Evolutionary conservation across 23 red algal genomes (phyloP), one percentile per base, ranked within the genome.

Genomic region (Chondrus crispus): DNA sequence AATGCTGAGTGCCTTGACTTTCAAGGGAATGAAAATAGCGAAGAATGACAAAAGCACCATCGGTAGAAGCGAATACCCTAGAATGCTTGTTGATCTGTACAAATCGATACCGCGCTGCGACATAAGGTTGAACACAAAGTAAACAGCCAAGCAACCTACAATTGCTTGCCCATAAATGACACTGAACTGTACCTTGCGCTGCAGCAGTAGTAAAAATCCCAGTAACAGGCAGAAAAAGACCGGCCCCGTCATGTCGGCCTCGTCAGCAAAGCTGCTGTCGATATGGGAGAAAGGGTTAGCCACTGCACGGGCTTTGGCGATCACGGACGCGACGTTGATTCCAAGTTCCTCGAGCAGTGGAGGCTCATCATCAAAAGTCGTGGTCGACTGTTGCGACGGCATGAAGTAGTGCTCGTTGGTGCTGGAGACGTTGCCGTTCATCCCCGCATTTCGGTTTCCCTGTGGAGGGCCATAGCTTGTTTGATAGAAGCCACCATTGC

Each of bases 171-270:
- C 94, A 85, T 99, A 99, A 28, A 99, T 99, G 41, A 96, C 85
- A 11, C 97, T 91, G 88, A 99, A 99, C 35, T 96, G 94, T 49
- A 99, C 91, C 88, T 99, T 96, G 2, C 97, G 85, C 19, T 88
- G 87, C 38, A 99, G 80, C 20, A 96, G 80, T 22, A 99, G 87
- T 30, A 94, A 75, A 46, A 96, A 84, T 14, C 97, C 97, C 20
- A 99, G 85, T 46, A 96, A 26, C 24, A 99, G 91, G 40, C 93
- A 95, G 40, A 96, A 87, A 74, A 91, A 32, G 18, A 99, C 48
- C 35, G 97, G 97, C 30, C 97, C 97, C 36, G 90, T 89, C 97
- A 99, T 99, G 68, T 99, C 97, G 19, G 97, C 83, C 53, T 99
- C 97, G 70, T 96, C 94, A 22, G 91, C 97, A 79, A 99, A 99